Percentiles rank a stretch among this genome's conserved stretches.
Conservation (phyloP, 1,139 yeast species). For the Candida glucosophila region DNA sequence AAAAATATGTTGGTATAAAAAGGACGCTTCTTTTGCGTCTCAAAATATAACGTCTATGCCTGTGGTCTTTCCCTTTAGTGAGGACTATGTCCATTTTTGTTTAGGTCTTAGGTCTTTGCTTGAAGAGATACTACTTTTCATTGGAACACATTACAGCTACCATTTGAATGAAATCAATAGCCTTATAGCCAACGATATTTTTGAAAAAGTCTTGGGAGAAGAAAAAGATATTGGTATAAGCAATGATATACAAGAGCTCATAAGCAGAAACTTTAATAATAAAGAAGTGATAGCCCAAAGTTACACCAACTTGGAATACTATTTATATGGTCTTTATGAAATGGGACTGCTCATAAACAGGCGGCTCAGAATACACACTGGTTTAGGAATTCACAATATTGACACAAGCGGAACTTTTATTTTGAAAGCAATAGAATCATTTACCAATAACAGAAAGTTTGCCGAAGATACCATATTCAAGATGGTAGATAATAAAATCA, state of each 20-base stretch:
- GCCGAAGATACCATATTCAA: constrained; percentile 80
- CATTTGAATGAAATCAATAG: constrained; percentile 37
- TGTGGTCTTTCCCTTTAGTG: constrained; percentile 78
- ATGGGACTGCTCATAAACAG: constrained; percentile 40
- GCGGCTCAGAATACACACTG: constrained; percentile 44
- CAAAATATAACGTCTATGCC: constrained; percentile 40
- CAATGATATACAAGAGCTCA: constrained; percentile 53
- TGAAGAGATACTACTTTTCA: constrained; percentile 51
- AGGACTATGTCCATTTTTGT: constrained; percentile 80
- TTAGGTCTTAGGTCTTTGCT: constrained; percentile 62
- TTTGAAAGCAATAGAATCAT: constrained; percentile 36
- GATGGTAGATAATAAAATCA: constrained; percentile 70
- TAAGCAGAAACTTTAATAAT: constrained; percentile 53
- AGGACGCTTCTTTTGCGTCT: constrained; percentile 38
- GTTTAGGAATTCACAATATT: constrained; percentile 35
- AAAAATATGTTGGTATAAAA: constrained; percentile 63
- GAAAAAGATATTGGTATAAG: constrained; percentile 49
- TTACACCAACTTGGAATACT: constrained; percentile 79
- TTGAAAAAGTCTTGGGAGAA: constrained; percentile 62
- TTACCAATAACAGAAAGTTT: constrained; percentile 54
- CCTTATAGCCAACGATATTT: constrained; percentile 47
- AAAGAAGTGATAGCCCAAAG: constrained; percentile 91
- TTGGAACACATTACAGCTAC: constrained; percentile 55
- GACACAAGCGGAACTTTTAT: constrained; percentile 33
- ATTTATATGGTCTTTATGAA: constrained; percentile 54